Evolutionary conservation across 2,329 filamentous ascomycete genomes (phyloP).

Genomic region (Dryadomyces quercivorus): DNA sequence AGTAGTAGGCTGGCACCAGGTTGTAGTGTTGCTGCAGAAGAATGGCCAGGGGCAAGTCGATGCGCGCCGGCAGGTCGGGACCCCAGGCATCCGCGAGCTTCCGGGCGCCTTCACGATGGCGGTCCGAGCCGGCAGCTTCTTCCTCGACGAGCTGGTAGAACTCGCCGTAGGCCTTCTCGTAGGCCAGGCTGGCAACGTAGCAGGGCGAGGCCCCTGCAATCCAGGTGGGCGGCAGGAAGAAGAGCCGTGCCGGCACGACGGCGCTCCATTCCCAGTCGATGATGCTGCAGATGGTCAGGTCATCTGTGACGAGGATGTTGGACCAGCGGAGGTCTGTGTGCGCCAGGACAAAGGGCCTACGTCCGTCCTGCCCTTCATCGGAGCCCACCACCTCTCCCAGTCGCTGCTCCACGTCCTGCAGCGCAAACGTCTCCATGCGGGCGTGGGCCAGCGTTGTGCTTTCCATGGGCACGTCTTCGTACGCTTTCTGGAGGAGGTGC

Average conservation of each 20-base stretch:
- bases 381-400: slow-evolving; percentile 7
- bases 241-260: slow-evolving; percentile 6
- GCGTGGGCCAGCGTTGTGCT: slow-evolving; percentile 2
- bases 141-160: background rate
- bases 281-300: slow-evolving; percentile 13
- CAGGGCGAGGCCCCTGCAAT: slow-evolving; percentile 8
- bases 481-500: background rate
- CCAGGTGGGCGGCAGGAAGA: slow-evolving; percentile 10
- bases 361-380: slow-evolving; percentile 1
- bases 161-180: background rate
- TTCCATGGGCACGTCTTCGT: background rate
- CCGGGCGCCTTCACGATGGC: background rate
- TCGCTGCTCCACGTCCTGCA: slow-evolving; percentile 8
- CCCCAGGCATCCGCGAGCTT: background rate
- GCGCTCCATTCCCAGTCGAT: slow-evolving; percentile 18
- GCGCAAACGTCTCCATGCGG: slow-evolving; percentile 7
- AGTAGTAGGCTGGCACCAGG: slow-evolving; percentile 4
- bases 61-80: background rate
- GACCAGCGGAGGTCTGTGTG: slow-evolving; percentile 14
- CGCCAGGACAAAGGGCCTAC: slow-evolving; percentile 13
- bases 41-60: slow-evolving; percentile 1
- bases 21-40: slow-evolving; percentile 1
- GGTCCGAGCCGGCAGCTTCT: background rate
- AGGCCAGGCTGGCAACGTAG: background rate
- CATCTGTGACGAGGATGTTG: slow-evolving; percentile 17